Percentiles rank a stretch among this genome's conserved stretches.
Conservation (phyloP, 257 asterid genomes). For the Nemophila menziesii region DNA sequence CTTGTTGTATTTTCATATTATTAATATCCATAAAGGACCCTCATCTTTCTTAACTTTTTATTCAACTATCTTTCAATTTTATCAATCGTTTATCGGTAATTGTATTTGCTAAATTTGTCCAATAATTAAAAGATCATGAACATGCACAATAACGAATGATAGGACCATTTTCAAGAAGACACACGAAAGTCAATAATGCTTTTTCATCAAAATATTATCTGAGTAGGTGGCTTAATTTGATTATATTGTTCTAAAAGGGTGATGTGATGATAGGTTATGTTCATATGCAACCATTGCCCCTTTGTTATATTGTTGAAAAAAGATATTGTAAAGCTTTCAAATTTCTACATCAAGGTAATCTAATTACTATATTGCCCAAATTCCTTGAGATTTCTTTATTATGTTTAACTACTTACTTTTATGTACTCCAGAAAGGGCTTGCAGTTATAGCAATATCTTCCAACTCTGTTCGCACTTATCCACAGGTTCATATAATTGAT, state of each 20-base stretch:
- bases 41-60: too few relatives aligned
- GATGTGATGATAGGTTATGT: slow-evolving; percentile 48
- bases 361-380: slow-evolving; percentile 5
- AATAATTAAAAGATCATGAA: too few relatives aligned
- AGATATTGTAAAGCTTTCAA: slow-evolving; percentile 68
- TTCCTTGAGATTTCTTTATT: slow-evolving; percentile 7
- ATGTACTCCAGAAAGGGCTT: slow-evolving; percentile 72
- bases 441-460: slow-evolving; percentile 87
- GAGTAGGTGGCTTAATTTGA: too few relatives aligned
- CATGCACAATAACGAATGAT: too few relatives aligned
- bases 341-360: slow-evolving; percentile 71
- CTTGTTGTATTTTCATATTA: not conserved
- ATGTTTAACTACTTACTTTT: slow-evolving; percentile 4
- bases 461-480: slow-evolving; percentile 65
- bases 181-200: too few relatives aligned
- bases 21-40: too few relatives aligned
- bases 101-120: too few relatives aligned
- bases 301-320: slow-evolving; percentile 69
- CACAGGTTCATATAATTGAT: slow-evolving; percentile 70
- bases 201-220: too few relatives aligned
- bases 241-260: too few relatives aligned
- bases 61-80: too few relatives aligned
- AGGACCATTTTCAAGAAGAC: too few relatives aligned
- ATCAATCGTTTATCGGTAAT: too few relatives aligned
- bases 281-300: slow-evolving; percentile 86